Evolutionary conservation across 768 basidiomycete species (phyloP).

Genomic region (Boletus sp.): DNA sequence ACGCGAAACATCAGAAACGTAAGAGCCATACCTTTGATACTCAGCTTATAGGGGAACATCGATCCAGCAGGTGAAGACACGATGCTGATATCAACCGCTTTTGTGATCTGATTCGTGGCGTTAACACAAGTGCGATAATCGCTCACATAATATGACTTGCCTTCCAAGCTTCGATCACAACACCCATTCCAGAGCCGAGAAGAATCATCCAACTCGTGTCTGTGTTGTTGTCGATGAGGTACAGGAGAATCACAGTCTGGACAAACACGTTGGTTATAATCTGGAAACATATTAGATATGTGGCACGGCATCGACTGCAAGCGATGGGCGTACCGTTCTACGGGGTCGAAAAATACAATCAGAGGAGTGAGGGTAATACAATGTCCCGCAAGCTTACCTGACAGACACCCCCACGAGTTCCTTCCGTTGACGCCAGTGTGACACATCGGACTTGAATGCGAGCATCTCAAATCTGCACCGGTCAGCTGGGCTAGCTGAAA

Average conservation of each 20-base stretch:
- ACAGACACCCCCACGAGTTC: conserved; percentile 95
- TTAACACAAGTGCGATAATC: conserved; percentile 12
- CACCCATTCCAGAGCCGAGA: conserved; percentile 77
- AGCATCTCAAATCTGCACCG: conserved; percentile 81
- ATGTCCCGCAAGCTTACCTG: conserved; percentile 47
- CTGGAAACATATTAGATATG: conserved; percentile 27
- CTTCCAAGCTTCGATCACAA: conserved; percentile 94
- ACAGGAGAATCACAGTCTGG: conserved; percentile 85
- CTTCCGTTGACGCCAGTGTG: conserved; percentile 92
- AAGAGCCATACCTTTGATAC: conserved; percentile 65
- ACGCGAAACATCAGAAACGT: conserved; percentile 11
- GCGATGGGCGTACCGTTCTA: conserved; percentile 50
- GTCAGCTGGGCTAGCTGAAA: conserved; percentile 10
- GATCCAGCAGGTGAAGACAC: conserved; percentile 60
- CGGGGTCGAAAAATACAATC: conserved; percentile 18
- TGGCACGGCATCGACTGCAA: conserved; percentile 10
- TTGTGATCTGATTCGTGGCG: conserved; percentile 57
- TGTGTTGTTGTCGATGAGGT: conserved; percentile 91
- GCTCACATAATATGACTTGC: conserved; percentile 34
- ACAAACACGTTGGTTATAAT: conserved; percentile 93
- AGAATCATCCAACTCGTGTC: conserved; percentile 99
- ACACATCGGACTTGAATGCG: conserved; percentile 92
- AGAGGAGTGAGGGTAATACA: conserved; percentile 9
- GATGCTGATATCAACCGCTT: conserved; percentile 85
- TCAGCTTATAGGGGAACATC: conserved; percentile 71